phyloP scores from a whole-genome alignment of 192 early-diverging fungal genomes.

The Coemansia nantahalensis region DNA sequence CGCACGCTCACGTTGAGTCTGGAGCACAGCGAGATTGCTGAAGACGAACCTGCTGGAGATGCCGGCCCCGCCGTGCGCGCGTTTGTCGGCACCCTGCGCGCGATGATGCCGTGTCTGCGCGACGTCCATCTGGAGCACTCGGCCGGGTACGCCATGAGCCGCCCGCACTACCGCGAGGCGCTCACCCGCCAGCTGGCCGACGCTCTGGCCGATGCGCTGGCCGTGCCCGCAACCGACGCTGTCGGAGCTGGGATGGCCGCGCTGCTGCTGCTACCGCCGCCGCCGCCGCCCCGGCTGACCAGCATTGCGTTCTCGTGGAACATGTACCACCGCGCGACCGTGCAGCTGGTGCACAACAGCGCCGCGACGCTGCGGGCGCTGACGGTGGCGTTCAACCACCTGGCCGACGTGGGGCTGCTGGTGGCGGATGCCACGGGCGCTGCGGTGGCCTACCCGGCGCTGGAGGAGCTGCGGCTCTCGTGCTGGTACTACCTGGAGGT shows the following conservation, averaged over 20 bases:
- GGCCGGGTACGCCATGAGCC: neutral
- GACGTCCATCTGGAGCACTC: slow-evolving; percentile 3
- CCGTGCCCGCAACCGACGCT: too few relatives aligned
- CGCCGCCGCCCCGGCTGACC: neutral
- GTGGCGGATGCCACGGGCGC: neutral
- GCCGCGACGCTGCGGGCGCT: slow-evolving; percentile 2
- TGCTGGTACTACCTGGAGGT: slow-evolving; percentile 10
- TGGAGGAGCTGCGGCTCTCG: neutral
- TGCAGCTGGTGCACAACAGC: slow-evolving; percentile 9
- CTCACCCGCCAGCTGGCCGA: neutral
- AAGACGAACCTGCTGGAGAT: neutral
- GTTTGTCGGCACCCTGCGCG: neutral
- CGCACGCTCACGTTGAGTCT: neutral
- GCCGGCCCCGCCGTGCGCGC: neutral
- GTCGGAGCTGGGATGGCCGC: too few relatives aligned
- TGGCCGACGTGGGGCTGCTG: neutral
- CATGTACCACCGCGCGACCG: slow-evolving; percentile 3
- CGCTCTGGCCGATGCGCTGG: too few relatives aligned
- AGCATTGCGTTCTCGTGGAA: slow-evolving; percentile 10
- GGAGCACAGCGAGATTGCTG: slow-evolving; percentile 1
- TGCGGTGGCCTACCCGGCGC: neutral
- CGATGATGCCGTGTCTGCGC: slow-evolving; percentile 1
- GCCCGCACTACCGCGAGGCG: neutral
- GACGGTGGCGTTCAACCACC: slow-evolving; percentile 3
- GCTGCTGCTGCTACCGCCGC: neutral